A percentile compares a stretch with the other conserved stretches of the same genome.
Conservation (phyloP, 2,329 filamentous ascomycete genomes). For the Claviceps maximensis region DNA sequence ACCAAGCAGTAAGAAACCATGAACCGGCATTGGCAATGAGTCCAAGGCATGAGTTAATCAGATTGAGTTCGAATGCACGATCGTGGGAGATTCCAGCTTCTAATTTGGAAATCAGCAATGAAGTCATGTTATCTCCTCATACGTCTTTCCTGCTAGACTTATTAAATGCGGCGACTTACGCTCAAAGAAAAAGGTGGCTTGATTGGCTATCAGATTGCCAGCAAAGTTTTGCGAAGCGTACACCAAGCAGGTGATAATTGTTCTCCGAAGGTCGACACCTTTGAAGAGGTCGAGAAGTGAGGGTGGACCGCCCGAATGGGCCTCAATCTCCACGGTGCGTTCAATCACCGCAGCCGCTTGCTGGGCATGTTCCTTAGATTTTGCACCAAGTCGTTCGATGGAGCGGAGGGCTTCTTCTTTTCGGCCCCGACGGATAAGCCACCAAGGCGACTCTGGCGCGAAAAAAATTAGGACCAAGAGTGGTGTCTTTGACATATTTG, state of each 20-base stretch:
- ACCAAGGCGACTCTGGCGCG: constrained; percentile 39
- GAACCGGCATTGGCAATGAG: constrained; percentile 23
- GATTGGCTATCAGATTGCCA: constrained; percentile 48
- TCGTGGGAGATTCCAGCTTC: constrained; percentile 10
- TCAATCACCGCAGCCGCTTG: constrained; percentile 42
- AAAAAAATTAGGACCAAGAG: constrained; percentile 37
- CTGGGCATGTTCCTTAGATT: constrained; percentile 8
- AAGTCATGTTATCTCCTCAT: neutral
- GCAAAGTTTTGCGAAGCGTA: constrained; percentile 47
- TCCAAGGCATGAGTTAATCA: constrained; percentile 16
- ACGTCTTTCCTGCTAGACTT: neutral
- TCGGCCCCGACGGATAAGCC: constrained; percentile 36
- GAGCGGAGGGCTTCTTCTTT: constrained; percentile 28
- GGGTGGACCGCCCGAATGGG: constrained; percentile 23
- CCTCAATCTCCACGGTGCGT: constrained; percentile 41
- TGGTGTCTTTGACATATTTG: constrained; percentile 28
- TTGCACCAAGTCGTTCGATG: constrained; percentile 27
- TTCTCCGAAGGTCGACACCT: constrained; percentile 40
- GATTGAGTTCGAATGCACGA: constrained; percentile 13
- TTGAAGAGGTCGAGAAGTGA: constrained; percentile 37
- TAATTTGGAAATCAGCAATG: neutral
- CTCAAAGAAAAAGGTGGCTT: constrained; percentile 46
- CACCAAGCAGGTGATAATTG: constrained; percentile 41
- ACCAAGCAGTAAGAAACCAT: constrained; percentile 22
- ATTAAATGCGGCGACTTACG: constrained; percentile 11